phyloP scores from a whole-genome alignment of 495 filamentous ascomycete genomes.

The Glonium stellatum region DNA sequence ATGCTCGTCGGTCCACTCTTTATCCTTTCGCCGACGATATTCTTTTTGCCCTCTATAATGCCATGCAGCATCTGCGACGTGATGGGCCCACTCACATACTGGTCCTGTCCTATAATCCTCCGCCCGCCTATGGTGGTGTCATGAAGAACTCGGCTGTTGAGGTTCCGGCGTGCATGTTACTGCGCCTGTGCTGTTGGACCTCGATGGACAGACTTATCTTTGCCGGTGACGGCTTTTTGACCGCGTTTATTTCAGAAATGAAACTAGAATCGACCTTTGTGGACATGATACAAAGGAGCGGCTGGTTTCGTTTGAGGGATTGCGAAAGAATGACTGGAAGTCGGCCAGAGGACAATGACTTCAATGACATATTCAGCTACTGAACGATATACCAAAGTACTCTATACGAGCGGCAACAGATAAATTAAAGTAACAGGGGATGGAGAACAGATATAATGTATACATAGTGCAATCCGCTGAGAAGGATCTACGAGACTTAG shows the following conservation, averaged over 20 bases:
- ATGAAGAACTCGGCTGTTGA: conserved; percentile 25
- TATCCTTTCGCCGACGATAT: conserved; percentile 20
- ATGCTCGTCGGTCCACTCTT: conserved; percentile 31
- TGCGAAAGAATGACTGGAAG: too few relatives aligned
- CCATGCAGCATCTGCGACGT: conserved; percentile 6
- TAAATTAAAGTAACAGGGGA: too few relatives aligned
- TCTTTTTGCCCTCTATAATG: conserved; percentile 11
- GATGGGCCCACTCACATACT: background rate
- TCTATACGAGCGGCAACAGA: too few relatives aligned
- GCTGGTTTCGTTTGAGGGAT: background rate
- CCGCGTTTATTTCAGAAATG: conserved; percentile 27
- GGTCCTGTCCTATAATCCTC: conserved; percentile 9
- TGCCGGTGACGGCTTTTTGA: conserved; percentile 12
- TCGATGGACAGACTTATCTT: conserved; percentile 12
- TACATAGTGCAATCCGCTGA: too few relatives aligned
- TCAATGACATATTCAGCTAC: background rate
- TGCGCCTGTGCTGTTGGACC: conserved; percentile 32
- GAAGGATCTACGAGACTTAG: too few relatives aligned
- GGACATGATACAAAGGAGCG: background rate
- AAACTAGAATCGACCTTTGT: conserved; percentile 24
- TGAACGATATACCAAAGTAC: too few relatives aligned
- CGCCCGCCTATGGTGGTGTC: conserved; percentile 34
- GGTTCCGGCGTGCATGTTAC: conserved; percentile 23
- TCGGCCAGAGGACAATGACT: conserved; percentile 1
- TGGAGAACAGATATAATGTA: too few relatives aligned